Base-by-base conservation (phyloP, 2,329 filamentous ascomycete genomes). In the Sclerotinia sclerotiorum region DNA sequence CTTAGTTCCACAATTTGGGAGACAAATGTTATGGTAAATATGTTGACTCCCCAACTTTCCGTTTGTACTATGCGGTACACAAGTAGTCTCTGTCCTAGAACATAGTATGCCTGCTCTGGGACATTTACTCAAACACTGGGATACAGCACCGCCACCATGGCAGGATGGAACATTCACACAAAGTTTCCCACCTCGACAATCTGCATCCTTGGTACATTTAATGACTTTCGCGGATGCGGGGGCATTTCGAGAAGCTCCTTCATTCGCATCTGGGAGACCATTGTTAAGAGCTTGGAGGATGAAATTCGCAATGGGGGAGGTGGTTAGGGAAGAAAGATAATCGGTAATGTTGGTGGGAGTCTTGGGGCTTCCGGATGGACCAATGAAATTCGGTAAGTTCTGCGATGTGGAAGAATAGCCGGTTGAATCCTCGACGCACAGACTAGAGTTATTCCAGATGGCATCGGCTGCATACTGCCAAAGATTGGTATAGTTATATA, bases 391-490 rank as follows among this genome's bases (percentile, higher is more conserved):
- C 5, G 63, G 56, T 15, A 19, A 39, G n/a, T 66, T 69, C 51
- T 21, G 15, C 13, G 44, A 54, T 7, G 39, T 42, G 6, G 62
- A 51, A 10, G 70, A 64, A 27, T 69, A 70, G 5, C 72, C 73
- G 1, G 71, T 73, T 44, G 70, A 72, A 17, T 52, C 68, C 32
- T 72, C 52, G 1, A 77, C 76, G 68, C 79, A 80, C 29, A 74
- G 67, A 8, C 68, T 65, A 62, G 79, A 77, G 8, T 70, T 79
- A 1, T 78, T 80, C 80, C 80, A 83, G 0, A 78, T 76, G 2
- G 78, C 76, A 10, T 79, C 76, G 1, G 77, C 76, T 13, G 79
- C 81, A 49, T 78, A 79, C 35, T 76, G 77, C 87, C 87, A 89
- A 29, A 85, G 74, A 29, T 76, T 78, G 2, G 79, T 79, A 5